phyloP scores from a whole-genome alignment of 2,329 filamentous ascomycete species.

The Hypoxylon sp. region DNA sequence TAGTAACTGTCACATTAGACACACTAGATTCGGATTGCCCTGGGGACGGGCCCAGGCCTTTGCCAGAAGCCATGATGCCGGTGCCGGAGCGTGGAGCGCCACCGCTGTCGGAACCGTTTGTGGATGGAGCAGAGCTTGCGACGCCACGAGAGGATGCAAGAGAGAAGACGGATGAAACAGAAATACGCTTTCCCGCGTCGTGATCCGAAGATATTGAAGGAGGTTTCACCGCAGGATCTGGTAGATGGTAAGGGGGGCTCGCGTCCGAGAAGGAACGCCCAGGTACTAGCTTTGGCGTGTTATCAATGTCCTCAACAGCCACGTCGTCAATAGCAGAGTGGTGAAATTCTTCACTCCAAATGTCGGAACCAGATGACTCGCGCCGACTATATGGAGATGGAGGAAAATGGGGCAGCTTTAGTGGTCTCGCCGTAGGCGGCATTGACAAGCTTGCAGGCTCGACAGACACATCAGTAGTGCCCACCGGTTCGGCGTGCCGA shows the following conservation, averaged over 20 bases:
- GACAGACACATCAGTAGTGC: slow-evolving; percentile 68
- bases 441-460: slow-evolving; percentile 74
- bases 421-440: slow-evolving; percentile 65
- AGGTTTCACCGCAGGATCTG: slow-evolving; percentile 63
- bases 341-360: slow-evolving; percentile 56
- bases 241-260: slow-evolving; percentile 55
- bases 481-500: slow-evolving; percentile 68
- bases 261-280: slow-evolving; percentile 47
- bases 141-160: slow-evolving; percentile 71
- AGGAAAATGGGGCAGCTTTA: slow-evolving; percentile 58
- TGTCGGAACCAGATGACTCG: slow-evolving; percentile 59
- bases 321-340: slow-evolving; percentile 54
- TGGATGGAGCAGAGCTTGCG: slow-evolving; percentile 65
- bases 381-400: slow-evolving; percentile 59
- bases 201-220: slow-evolving; percentile 65
- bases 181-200: slow-evolving; percentile 71
- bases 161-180: slow-evolving; percentile 80
- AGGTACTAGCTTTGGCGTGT: slow-evolving; percentile 62
- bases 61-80: slow-evolving; percentile 61
- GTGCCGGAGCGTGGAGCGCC: slow-evolving; percentile 59
- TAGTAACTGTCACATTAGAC: slow-evolving; percentile 67
- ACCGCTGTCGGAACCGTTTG: slow-evolving; percentile 65
- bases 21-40: slow-evolving; percentile 65
- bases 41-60: slow-evolving; percentile 56
- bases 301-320: slow-evolving; percentile 62